These are phyloP conservation scores for Globisporangium canariense DNA, from an alignment of 352 stramenopile genomes.

Conservation along the genomic window DNA sequence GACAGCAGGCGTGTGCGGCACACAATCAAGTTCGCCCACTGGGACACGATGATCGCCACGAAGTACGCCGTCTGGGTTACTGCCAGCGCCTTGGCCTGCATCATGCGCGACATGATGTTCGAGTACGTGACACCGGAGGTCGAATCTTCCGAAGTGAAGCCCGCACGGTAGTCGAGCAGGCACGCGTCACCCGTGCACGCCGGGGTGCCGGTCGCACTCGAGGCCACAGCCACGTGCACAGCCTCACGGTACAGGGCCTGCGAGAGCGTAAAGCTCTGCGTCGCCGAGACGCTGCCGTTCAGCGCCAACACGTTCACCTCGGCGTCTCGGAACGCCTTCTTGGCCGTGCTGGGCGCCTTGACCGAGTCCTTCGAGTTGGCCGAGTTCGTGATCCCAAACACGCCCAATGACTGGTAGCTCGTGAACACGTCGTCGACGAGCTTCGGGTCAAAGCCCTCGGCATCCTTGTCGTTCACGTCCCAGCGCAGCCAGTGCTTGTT, in stretches of 20 bases:
- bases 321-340: conserved; percentile 22
- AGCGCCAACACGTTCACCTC: conserved; percentile 15
- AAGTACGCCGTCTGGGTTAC: conserved; percentile 84
- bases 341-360: conserved; percentile 19
- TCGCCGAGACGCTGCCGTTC: conserved; percentile 22
- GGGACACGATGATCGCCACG: conserved; percentile 70
- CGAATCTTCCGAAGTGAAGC: conserved; percentile 23
- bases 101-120: conserved; percentile 82
- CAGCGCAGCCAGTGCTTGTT: conserved; percentile 58
- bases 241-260: conserved; percentile 19
- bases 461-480: conserved; percentile 40
- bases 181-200: conserved; percentile 35
- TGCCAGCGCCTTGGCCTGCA: conserved; percentile 62
- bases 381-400: conserved; percentile 36
- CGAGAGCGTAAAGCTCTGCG: conserved; percentile 23
- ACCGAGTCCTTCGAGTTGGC: conserved; percentile 22
- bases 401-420: conserved; percentile 51
- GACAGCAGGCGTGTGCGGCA: conserved; percentile 87
- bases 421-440: conserved; percentile 39
- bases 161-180: conserved; percentile 36
- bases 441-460: conserved; percentile 35
- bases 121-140: conserved; percentile 2
- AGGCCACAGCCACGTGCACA: conserved; percentile 13
- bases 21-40: conserved; percentile 84
- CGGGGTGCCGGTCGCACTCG: conserved; percentile 15